Base-by-base conservation (phyloP, 140 eudicot genomes). In the Senecio squalidus region DNA sequence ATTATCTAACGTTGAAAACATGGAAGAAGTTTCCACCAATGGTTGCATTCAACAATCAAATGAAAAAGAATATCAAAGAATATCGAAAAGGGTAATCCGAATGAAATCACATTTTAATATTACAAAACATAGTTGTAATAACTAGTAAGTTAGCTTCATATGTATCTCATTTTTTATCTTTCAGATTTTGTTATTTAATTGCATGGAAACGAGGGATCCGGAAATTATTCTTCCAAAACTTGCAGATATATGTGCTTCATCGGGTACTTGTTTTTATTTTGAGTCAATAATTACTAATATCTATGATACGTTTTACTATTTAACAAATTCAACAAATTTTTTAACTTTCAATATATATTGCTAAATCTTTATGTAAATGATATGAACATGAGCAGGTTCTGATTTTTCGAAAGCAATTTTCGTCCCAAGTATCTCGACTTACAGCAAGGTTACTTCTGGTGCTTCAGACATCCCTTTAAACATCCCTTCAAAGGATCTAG, bases 151-250 rank as follows among this genome's bases (percentile, higher is more conserved):
- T 30, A 38, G 20, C 29, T 6, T 14, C 27, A 16, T 64, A 33
- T 16, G 54, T 55, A 41, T 44, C 31, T 66, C 46, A 54, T 14
- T 25, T 53, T n/a, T n/a, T n/a, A n/a, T 63, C n/a, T 64, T 65
- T 36, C 78, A 88, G 96, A 79, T 88, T 77, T 80, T 88, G 44
- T 60, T 88, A 41, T 89, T 89, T 73, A 89, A 89, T 73, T 89
- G 97, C 80, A 89, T 85, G 97, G 95, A 85, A 48, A 69, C 70
- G 44, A 82, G 97, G 69, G 91, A 85, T 67, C 97, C 97, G 18
- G 80, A 84, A 39, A 26, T 70, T 51, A 82, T 89, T 36, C 95
- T 89, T 72, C 82, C 93, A 34, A 75, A 59, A 55, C 95, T 89
- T 58, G 84, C 68, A 62, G 68, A 74, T 54, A 82, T 80, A 55